phyloP scores from a whole-genome alignment of 2,329 filamentous ascomycete genomes.

The Fusarium irregulare region DNA sequence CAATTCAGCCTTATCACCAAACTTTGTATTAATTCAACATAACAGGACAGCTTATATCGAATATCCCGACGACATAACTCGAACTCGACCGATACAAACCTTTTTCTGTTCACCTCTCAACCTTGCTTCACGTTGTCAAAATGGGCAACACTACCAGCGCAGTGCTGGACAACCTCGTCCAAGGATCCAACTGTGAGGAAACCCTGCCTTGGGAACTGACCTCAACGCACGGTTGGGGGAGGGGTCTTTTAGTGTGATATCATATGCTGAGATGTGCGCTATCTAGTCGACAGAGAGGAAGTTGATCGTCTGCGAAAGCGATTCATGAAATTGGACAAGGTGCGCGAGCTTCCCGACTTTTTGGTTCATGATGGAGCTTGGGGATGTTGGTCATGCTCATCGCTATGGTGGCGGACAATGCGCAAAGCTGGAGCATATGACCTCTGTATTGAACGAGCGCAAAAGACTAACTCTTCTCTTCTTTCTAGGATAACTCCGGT shows the following conservation, averaged over 20 bases:
- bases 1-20: slow-evolving; percentile 47
- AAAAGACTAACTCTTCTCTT: slow-evolving; percentile 7
- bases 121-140: slow-evolving; percentile 32
- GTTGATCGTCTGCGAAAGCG: slow-evolving; percentile 95
- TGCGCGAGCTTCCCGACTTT: slow-evolving; percentile 54
- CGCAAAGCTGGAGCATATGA: background rate
- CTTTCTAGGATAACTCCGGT: slow-evolving; percentile 87
- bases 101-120: background rate
- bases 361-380: slow-evolving; percentile 2
- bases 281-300: slow-evolving; percentile 91
- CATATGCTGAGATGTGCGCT: slow-evolving; percentile 30
- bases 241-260: slow-evolving; percentile 7
- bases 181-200: slow-evolving; percentile 88
- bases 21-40: slow-evolving; percentile 14
- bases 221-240: slow-evolving; percentile 16
- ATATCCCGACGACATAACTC: background rate
- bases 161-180: slow-evolving; percentile 94
- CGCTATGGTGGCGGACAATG: background rate
- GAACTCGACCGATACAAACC: background rate
- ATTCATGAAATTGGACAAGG: slow-evolving; percentile 99
- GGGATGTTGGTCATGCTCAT: background rate
- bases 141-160: slow-evolving; percentile 78
- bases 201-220: slow-evolving; percentile 10
- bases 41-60: slow-evolving; percentile 16
- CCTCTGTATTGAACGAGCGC: background rate